phyloP scores from a whole-genome alignment of 768 basidiomycete genomes.

The Leccinellum rugosiceps region DNA sequence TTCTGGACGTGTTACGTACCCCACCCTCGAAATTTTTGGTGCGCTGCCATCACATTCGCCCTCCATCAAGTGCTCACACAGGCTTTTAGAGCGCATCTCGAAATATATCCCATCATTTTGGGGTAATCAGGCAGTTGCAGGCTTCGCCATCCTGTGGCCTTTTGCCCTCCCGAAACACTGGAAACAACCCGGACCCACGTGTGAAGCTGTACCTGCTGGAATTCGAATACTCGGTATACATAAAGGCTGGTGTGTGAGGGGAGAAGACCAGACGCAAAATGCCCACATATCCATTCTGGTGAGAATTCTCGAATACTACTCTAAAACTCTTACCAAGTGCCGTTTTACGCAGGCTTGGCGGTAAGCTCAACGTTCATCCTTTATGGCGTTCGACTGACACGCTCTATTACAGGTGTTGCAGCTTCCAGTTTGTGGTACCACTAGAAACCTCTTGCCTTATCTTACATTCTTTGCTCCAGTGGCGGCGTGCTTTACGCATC shows the following conservation, averaged over 20 bases:
- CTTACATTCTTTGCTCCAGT: conserved; percentile 40
- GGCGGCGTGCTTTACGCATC: conserved; percentile 80
- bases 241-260: conserved; percentile 13
- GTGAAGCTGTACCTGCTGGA: conserved; percentile 8
- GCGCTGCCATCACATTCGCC: background rate
- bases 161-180: conserved; percentile 8
- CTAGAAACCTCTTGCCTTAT: background rate
- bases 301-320: conserved; percentile 7
- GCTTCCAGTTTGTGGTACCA: conserved; percentile 53
- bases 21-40: background rate
- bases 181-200: conserved; percentile 1
- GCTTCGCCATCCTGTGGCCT: conserved; percentile 16
- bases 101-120: background rate
- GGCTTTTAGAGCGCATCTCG: conserved; percentile 1
- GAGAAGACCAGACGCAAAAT: conserved; percentile 16
- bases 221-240: conserved; percentile 6
- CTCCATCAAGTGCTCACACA: conserved; percentile 2
- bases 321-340: background rate
- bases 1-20: conserved; percentile 12
- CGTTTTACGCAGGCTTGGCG: conserved; percentile 52
- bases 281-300: conserved; percentile 33
- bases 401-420: conserved; percentile 47
- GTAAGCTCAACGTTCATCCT: conserved; percentile 30
- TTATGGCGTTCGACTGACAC: background rate
- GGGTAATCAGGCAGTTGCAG: conserved; percentile 3